A percentile compares a stretch with the other conserved stretches of the same genome.
These are phyloP conservation scores for Lipomyces yamanashiensis DNA, from an alignment of 805 yeast genomes.

Conservation along the genomic window DNA sequence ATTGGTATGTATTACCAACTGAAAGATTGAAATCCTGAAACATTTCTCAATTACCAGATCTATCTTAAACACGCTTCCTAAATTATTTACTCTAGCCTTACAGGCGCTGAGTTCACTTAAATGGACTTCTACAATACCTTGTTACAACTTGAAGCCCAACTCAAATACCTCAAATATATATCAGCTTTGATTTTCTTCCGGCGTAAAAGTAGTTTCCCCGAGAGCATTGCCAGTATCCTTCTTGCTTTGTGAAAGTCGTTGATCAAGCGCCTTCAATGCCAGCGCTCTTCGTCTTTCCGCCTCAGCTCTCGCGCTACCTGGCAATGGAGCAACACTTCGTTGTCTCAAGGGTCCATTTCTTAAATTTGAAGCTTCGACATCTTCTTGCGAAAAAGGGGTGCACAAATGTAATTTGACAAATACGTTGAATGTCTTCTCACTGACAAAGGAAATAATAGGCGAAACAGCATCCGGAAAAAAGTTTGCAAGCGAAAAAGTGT, in stretches of 20 bases:
- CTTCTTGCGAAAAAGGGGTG: conserved; percentile 34
- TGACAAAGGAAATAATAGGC: conserved; percentile 45
- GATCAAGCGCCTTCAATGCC: conserved; percentile 46
- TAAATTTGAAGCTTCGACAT: conserved; percentile 33
- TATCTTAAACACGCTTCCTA: neutral
- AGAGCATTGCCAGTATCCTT: conserved; percentile 26
- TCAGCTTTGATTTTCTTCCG: conserved; percentile 48
- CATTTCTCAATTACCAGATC: too few species aligned
- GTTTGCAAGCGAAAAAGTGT: conserved; percentile 78
- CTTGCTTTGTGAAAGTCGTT: conserved; percentile 34
- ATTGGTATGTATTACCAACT: too few species aligned
- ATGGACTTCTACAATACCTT: neutral
- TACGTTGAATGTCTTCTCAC: conserved; percentile 7
- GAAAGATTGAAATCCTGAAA: too few species aligned
- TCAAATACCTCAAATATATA: neutral
- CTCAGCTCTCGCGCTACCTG: conserved; percentile 43
- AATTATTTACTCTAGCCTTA: neutral
- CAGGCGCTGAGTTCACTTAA: neutral
- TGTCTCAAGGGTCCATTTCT: conserved; percentile 34
- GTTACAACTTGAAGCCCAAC: neutral
- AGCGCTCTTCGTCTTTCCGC: conserved; percentile 46
- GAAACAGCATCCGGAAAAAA: conserved; percentile 71
- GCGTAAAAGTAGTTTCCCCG: conserved; percentile 33
- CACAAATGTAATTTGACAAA: conserved; percentile 29
- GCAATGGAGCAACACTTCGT: conserved; percentile 34